These are phyloP conservation scores for Helicostylum pulchrum DNA, from an alignment of 192 early-diverging fungal genomes.

Conservation along the genomic window DNA sequence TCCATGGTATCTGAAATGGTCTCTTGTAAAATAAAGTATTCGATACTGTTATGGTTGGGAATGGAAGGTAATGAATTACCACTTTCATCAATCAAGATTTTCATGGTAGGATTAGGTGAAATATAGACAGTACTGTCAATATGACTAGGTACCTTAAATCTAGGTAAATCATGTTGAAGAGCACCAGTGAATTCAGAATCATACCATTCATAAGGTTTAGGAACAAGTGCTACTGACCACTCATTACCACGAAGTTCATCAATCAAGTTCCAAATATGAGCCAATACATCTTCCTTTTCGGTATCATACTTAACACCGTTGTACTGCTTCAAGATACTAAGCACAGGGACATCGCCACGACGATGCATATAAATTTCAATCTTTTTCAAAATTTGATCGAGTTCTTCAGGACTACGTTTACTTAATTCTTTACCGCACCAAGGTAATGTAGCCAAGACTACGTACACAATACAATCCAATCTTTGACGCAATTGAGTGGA, in stretches of 20 bases:
- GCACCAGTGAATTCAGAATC: constrained; percentile 44
- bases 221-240: constrained; percentile 38
- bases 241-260: constrained; percentile 10
- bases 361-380: constrained; percentile 51
- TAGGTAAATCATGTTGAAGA: constrained; percentile 48
- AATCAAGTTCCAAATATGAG: constrained; percentile 24
- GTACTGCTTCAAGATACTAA: constrained; percentile 19
- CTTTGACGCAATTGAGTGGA: constrained; percentile 29
- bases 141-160: constrained; percentile 38
- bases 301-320: constrained; percentile 6
- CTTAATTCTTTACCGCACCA: constrained; percentile 56
- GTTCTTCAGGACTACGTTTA: constrained; percentile 47
- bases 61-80: constrained; percentile 6
- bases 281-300: constrained; percentile 17
- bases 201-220: constrained; percentile 49
- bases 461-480: constrained; percentile 60
- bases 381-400: constrained; percentile 43
- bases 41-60: constrained; percentile 40
- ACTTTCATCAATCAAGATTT: constrained; percentile 17
- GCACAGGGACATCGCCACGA: constrained; percentile 20
- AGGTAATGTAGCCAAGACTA: constrained; percentile 76
- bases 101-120: constrained; percentile 19
- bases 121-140: constrained; percentile 31
- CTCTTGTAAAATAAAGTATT: constrained; percentile 79
- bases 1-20: constrained; percentile 74